Evolutionary conservation across 306 rosid genomes (phyloP).

Genomic region (Hippophae tibetana): DNA sequence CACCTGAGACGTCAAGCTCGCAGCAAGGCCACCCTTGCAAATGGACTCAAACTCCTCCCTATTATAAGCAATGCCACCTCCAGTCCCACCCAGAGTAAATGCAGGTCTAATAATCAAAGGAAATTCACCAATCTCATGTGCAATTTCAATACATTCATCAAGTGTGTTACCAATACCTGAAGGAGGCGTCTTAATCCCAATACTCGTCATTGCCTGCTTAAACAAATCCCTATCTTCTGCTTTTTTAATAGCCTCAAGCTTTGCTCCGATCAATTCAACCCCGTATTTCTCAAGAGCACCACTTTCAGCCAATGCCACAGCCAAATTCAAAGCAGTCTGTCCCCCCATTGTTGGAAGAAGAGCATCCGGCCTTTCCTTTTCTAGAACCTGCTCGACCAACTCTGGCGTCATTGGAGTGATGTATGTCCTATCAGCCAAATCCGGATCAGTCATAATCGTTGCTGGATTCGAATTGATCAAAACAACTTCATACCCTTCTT

Average conservation of each 20-base stretch:
- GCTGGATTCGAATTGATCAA: conserved; percentile 93
- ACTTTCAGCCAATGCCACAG: conserved; percentile 69
- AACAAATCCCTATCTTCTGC: conserved; percentile 89
- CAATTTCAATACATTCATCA: conserved; percentile 49
- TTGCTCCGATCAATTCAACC: conserved; percentile 82
- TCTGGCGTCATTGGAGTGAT: conserved; percentile 91
- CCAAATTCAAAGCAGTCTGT: conserved; percentile 84
- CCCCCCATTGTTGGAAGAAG: conserved; percentile 97
- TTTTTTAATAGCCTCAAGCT: conserved; percentile 82
- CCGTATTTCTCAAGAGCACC: conserved; percentile 68
- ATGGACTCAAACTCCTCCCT: conserved; percentile 73
- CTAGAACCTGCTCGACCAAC: conserved; percentile 71
- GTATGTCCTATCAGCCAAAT: conserved; percentile 68
- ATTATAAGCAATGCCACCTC: conserved; percentile 94
- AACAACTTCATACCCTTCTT: conserved; percentile 77
- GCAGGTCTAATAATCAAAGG: conserved; percentile 86
- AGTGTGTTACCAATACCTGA: conserved; percentile 62
- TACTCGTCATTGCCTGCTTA: conserved; percentile 79
- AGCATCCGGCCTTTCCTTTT: conserved; percentile 81
- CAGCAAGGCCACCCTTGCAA: conserved; percentile 78
- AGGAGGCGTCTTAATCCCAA: conserved; percentile 80
- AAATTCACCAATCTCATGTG: conserved; percentile 56
- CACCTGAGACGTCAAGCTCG: conserved; percentile 76
- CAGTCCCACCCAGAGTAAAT: conserved; percentile 79
- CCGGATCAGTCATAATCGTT: conserved; percentile 97